Conservation (phyloP, 306 rosid genomes). For the Cucurbita pepo region DNA sequence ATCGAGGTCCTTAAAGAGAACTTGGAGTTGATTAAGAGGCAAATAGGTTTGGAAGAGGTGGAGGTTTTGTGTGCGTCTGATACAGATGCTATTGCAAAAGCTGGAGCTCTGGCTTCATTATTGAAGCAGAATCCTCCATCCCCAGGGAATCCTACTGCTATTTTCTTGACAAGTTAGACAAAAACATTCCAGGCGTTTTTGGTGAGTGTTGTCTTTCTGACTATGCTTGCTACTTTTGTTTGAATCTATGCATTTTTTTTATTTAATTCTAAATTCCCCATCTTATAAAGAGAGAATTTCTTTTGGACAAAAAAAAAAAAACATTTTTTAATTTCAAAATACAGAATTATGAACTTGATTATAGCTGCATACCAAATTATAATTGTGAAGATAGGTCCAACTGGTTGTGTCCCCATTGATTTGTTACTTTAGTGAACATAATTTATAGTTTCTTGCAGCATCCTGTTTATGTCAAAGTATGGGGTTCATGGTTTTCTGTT, state of each 20-base stretch:
- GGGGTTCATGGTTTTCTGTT: neutral
- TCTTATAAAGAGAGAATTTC: neutral
- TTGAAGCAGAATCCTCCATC: slow-evolving; percentile 64
- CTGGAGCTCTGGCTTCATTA: slow-evolving; percentile 44
- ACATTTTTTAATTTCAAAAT: neutral
- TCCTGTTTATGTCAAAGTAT: neutral
- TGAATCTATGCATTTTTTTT: neutral
- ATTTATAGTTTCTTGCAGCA: neutral
- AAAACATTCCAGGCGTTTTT: neutral
- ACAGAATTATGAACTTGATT: neutral
- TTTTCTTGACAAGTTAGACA: slow-evolving; percentile 29
- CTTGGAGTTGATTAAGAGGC: slow-evolving; percentile 66
- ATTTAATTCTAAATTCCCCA: neutral
- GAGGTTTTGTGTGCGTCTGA: slow-evolving; percentile 49
- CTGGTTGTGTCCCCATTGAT: neutral
- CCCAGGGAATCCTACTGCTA: slow-evolving; percentile 83
- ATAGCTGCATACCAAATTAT: neutral
- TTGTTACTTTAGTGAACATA: neutral
- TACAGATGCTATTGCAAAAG: slow-evolving; percentile 38
- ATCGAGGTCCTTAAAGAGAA: slow-evolving; percentile 61
- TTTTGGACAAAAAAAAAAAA: neutral
- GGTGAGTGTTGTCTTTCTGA: neutral
- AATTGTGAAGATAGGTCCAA: neutral
- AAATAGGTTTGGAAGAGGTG: slow-evolving; percentile 57
- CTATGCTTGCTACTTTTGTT: neutral